A percentile compares a stretch with the other conserved stretches of the same genome.
phyloP scores from a whole-genome alignment of 768 basidiomycete species.

The Boletus pseudo-olivaceus region DNA sequence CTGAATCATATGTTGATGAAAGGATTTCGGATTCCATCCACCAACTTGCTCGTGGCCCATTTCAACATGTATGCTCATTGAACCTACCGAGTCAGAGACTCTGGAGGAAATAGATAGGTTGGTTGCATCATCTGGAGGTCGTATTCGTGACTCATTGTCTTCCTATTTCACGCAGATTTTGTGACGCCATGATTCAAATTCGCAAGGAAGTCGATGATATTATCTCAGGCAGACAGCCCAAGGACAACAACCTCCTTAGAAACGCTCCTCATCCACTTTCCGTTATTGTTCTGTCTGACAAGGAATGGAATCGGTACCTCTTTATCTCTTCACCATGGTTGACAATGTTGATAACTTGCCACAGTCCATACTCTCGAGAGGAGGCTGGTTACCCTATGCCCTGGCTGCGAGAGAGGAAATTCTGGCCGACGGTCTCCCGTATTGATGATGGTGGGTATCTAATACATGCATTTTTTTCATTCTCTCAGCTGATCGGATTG shows the following conservation, averaged over 20 bases:
- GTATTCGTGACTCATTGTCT: neutral
- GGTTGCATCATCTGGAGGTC: constrained; percentile 5
- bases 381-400: constrained; percentile 88
- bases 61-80: constrained; percentile 95
- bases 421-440: constrained; percentile 92
- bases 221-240: constrained; percentile 80
- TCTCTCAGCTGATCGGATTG: constrained; percentile 4
- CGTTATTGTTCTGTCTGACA: constrained; percentile 65
- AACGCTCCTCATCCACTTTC: constrained; percentile 92
- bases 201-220: constrained; percentile 89
- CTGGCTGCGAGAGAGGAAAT: constrained; percentile 83
- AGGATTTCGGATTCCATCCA: constrained; percentile 94
- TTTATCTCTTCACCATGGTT: neutral
- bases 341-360: constrained; percentile 3
- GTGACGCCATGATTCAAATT: constrained; percentile 98
- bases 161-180: constrained; percentile 57
- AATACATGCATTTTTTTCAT: neutral
- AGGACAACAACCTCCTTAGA: constrained; percentile 86
- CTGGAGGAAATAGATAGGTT: constrained; percentile 89
- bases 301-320: constrained; percentile 81
- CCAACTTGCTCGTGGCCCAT: constrained; percentile 99
- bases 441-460: constrained; percentile 84
- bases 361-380: constrained; percentile 86
- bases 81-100: constrained; percentile 95
- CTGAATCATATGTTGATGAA: neutral